phyloP scores from a whole-genome alignment of 352 stramenopile species.

The Peronospora belbahrii region DNA sequence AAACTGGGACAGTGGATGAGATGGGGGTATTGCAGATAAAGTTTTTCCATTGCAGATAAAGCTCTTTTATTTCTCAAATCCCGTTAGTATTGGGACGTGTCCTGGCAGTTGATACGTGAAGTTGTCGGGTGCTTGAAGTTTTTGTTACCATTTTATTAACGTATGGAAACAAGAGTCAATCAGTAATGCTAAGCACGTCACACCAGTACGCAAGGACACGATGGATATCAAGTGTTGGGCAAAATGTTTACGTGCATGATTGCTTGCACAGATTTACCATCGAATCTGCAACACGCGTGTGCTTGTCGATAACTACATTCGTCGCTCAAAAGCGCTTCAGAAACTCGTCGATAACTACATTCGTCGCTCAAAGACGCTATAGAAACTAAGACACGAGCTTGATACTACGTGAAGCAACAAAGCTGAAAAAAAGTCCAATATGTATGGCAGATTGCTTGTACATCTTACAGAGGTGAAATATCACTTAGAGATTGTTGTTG shows the following conservation, averaged over 20 bases:
- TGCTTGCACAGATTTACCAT: constrained; percentile 1
- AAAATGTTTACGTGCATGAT: constrained; percentile 3
- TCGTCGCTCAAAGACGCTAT: constrained; percentile 1
- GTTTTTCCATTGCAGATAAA: background rate
- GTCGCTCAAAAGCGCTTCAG: constrained; percentile 1
- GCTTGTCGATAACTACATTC: constrained; percentile 11
- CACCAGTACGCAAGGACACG: too few species aligned
- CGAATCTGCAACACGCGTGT: background rate
- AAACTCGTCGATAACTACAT: constrained; percentile 5
- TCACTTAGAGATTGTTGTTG: constrained; percentile 17
- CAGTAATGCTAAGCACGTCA: too few species aligned
- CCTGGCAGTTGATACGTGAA: background rate
- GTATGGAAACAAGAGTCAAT: too few species aligned
- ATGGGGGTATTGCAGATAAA: background rate
- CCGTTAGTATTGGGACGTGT: background rate
- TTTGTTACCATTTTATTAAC: too few species aligned
- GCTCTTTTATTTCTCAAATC: background rate
- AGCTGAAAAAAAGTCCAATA: constrained; percentile 4
- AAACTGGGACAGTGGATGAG: background rate
- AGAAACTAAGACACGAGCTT: constrained; percentile 14
- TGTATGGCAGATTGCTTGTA: constrained; percentile 2
- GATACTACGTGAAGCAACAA: background rate
- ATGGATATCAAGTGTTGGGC: background rate
- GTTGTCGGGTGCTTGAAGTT: too few species aligned
- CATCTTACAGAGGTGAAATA: background rate